Conservation (phyloP, 129 eudicot genomes). For the Helianthus annuus region DNA sequence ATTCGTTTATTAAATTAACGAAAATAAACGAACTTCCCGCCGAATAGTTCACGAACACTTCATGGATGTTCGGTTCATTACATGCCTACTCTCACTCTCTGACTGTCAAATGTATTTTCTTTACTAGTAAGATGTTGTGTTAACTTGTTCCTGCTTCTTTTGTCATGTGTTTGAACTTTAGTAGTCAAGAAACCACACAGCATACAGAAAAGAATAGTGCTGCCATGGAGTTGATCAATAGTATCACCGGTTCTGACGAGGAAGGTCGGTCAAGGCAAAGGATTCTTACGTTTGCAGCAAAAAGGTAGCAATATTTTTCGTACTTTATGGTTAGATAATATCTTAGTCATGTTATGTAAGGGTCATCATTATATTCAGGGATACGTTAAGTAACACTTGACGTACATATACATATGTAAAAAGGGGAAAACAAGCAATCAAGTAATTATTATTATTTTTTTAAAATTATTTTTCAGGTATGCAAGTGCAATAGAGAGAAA, state of each 20-base stretch:
- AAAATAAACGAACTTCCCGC: no score
- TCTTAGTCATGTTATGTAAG: not conserved
- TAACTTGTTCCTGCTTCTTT: not conserved
- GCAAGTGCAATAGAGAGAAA: constrained; percentile 89
- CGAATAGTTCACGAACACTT: no score
- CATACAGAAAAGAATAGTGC: constrained; percentile 60
- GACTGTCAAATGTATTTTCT: constrained; percentile 4
- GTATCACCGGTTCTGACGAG: constrained; percentile 83
- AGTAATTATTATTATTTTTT: not conserved
- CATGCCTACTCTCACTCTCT: not conserved
- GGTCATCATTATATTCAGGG: no score
- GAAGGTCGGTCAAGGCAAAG: constrained; percentile 95
- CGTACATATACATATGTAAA: not conserved
- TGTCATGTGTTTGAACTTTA: constrained; percentile 28
- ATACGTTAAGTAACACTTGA: no score
- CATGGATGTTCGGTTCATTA: no score
- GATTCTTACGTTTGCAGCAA: constrained; percentile 87
- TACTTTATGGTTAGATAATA: not conserved
- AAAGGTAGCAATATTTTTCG: constrained; percentile 48
- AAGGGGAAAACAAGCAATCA: not conserved
- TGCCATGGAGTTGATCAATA: constrained; percentile 89
- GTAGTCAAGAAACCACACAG: constrained; percentile 58
- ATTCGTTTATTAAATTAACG: no score
- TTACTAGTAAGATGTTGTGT: constrained; percentile 8
- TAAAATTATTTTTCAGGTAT: constrained; percentile 51